phyloP scores from a whole-genome alignment of 1,284 basidiomycete species.

The Bjerkandera adusta region DNA sequence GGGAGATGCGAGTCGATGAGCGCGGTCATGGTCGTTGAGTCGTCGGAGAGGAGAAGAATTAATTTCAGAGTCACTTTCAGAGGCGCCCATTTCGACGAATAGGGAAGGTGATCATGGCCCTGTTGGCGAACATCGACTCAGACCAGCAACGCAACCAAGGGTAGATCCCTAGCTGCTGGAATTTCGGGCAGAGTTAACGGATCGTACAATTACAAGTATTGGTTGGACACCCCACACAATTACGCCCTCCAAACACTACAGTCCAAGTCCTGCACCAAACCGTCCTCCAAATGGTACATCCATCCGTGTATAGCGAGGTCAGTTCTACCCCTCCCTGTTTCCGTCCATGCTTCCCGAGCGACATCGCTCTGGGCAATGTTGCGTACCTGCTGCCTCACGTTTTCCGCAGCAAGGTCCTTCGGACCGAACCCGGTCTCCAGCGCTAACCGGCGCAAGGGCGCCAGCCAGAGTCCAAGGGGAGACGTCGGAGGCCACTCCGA shows the following conservation, averaged over 20 bases:
- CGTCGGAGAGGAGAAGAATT: too few species aligned
- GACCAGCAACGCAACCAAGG: too few species aligned
- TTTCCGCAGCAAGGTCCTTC: constrained; percentile 58
- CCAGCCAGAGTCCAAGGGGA: constrained; percentile 65
- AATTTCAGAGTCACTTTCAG: too few species aligned
- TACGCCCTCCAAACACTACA: constrained; percentile 3
- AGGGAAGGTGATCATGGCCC: too few species aligned
- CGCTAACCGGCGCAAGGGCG: constrained; percentile 61
- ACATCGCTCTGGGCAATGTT: constrained; percentile 65
- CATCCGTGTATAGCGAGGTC: constrained; percentile 75
- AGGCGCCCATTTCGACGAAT: too few species aligned
- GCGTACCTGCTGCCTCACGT: constrained; percentile 74
- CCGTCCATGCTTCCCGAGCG: constrained; percentile 47
- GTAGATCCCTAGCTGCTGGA: too few species aligned
- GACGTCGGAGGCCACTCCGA: constrained; percentile 37
- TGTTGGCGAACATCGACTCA: too few species aligned
- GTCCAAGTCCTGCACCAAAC: constrained; percentile 61
- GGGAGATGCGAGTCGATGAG: constrained; percentile 56
- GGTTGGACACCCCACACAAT: too few species aligned
- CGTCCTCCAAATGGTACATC: constrained; percentile 72
- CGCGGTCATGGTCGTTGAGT: constrained; percentile 25
- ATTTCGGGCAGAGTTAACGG: too few species aligned
- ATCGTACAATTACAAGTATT: too few species aligned
- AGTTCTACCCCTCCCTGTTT: constrained; percentile 52
- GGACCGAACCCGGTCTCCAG: constrained; percentile 28